phyloP scores from a whole-genome alignment of 331 rosid genomes.

The Quercus lobata region DNA sequence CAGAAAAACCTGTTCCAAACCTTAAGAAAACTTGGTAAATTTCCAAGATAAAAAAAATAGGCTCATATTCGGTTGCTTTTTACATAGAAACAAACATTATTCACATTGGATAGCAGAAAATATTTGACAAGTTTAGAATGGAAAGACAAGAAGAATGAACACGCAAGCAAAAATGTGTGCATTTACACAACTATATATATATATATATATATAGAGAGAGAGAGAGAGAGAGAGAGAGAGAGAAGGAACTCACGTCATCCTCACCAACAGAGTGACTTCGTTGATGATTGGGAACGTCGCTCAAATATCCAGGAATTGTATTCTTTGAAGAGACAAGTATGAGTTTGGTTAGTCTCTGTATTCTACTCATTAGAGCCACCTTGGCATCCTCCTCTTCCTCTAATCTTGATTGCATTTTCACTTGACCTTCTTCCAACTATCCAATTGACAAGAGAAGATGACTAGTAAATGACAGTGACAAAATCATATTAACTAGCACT shows the following conservation, averaged over 20 bases:
- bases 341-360: constrained; percentile 96
- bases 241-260: constrained; percentile 74
- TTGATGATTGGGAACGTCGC: constrained; percentile 78
- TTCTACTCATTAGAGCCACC: constrained; percentile 99
- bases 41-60: background rate
- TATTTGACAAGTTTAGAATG: background rate
- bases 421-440: constrained; percentile 99
- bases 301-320: constrained; percentile 76
- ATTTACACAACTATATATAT: background rate
- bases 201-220: background rate
- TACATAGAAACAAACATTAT: background rate
- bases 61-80: background rate
- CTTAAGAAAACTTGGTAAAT: background rate
- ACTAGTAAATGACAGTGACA: background rate
- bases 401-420: constrained; percentile 95
- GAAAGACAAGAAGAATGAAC: background rate
- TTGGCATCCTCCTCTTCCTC: constrained; percentile 99
- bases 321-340: constrained; percentile 95
- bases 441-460: constrained; percentile 12
- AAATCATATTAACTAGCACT: constrained; percentile 4
- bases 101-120: background rate
- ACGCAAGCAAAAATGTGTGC: background rate
- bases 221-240: background rate
- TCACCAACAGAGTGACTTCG: constrained; percentile 75
- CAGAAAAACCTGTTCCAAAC: background rate